Evolutionary conservation across 2,329 filamentous ascomycete species (phyloP), one percentile per base, ranked within the genome.

Genomic region (Helminthosporium solani): DNA sequence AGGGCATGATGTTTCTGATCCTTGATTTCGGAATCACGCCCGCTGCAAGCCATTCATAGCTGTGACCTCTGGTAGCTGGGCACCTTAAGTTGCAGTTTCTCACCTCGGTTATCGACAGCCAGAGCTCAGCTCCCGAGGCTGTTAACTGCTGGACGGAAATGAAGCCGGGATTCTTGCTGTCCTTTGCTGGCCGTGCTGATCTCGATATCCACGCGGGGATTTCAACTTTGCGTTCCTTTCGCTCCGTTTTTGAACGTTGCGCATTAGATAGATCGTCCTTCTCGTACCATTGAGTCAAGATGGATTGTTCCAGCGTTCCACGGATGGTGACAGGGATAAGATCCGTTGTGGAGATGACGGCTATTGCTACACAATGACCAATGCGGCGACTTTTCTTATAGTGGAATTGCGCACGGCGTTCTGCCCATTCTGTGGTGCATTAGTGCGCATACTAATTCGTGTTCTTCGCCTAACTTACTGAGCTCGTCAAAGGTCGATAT

Each of bases 41-140:
- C 3, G 36, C 36, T 0, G 46, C 46, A 0, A 61, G 39, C 53
- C 54, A 63, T 19, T 63, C 57, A 7, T 52, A 52, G 9, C 41
- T 9, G n/a, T 58, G 57, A 0, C 50, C 46, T 5, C 47, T 37
- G 0, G 27, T 30, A 5, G 33, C 21, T 0, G 30, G 33, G 1
- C 47, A 8, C 16, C 44, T 36, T 2, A 60, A 8, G 15, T 54
- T 21, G 0, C 47, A 55, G 0, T 2, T n/a, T 1, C 52, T 48
- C 1, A 61, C 15, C 18, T 61, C 58, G 0, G 25, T 48, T 1
- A 52, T 46, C 1, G 45, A 50, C 0, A 56, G 2, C 44, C 46
- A 57, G 6, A 57, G 40, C 11, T 52, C 52, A 0, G 40, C 34
- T 4, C 44, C 43, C 1, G 46, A 49, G 1, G 19, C 11, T n/a